Conservation (phyloP, 371 early-diverging fungal genomes). For the Mucor indicus region DNA sequence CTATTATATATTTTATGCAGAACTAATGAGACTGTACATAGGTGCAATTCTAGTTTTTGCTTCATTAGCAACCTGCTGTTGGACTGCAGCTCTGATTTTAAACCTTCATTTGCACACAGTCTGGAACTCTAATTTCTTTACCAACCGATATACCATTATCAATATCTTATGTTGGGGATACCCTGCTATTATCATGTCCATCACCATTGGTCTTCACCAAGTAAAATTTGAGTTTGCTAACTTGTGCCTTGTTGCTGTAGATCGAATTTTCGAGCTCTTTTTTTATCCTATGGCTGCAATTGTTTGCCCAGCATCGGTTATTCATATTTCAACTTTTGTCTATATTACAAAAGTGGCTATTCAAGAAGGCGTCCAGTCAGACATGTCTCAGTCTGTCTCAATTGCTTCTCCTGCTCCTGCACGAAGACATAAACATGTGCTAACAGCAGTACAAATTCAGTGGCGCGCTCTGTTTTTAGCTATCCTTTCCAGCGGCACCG, state of each 20-base stretch:
- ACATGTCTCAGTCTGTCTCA: constrained; percentile 43
- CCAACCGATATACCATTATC: constrained; percentile 48
- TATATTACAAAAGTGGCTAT: constrained; percentile 58
- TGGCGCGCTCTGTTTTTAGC: constrained; percentile 68
- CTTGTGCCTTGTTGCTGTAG: constrained; percentile 52
- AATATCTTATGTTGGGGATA: constrained; percentile 64
- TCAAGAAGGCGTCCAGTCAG: constrained; percentile 41
- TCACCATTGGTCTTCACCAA: constrained; percentile 42
- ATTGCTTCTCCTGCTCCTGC: constrained; percentile 35
- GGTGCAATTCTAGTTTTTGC: constrained; percentile 57
- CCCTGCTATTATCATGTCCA: constrained; percentile 48
- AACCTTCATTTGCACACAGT: constrained; percentile 29
- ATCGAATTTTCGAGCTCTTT: constrained; percentile 51
- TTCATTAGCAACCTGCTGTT: constrained; percentile 55
- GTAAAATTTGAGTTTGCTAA: constrained; percentile 63
- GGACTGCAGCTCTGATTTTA: constrained; percentile 62
- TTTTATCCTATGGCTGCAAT: constrained; percentile 63
- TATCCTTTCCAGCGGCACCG: constrained; percentile 43
- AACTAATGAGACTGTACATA: no score
- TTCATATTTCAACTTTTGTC: constrained; percentile 61
- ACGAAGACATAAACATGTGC: constrained; percentile 51
- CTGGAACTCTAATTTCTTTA: constrained; percentile 60
- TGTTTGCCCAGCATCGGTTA: constrained; percentile 53
- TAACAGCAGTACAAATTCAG: constrained; percentile 62
- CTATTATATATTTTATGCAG: no score